A percentile compares a stretch with the other conserved stretches of the same genome.
phyloP scores from a whole-genome alignment of 176 grass and related monocot species.

The Paspalum vaginatum region DNA sequence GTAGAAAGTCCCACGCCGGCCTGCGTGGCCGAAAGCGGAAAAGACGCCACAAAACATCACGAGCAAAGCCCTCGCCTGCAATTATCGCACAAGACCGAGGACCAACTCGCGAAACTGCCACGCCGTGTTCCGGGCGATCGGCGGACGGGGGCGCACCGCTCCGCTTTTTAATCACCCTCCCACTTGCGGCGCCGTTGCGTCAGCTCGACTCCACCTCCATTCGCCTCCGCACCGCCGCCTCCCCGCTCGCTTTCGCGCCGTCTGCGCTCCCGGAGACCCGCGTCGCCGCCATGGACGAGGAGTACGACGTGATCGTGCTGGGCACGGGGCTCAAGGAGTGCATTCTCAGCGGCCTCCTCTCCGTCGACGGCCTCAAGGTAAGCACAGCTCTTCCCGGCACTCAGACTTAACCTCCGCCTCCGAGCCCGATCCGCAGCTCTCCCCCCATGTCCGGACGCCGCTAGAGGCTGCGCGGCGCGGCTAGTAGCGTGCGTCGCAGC shows the following conservation, averaged over 20 bases:
- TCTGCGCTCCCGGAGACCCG: conserved; percentile 15
- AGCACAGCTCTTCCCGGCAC: background rate
- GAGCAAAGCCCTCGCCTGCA: background rate
- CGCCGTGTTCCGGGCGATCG: conserved; percentile 37
- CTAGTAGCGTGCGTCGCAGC: background rate
- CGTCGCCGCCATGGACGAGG: conserved; percentile 73
- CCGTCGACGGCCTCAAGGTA: conserved; percentile 98
- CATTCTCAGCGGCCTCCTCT: conserved; percentile 98
- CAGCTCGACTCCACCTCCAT: conserved; percentile 1
- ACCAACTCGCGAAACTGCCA: background rate
- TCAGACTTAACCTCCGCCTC: background rate
- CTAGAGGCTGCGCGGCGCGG: background rate
- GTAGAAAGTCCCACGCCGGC: too few relatives aligned
- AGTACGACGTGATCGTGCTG: conserved; percentile 97
- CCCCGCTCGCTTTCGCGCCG: background rate
- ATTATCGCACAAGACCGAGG: background rate
- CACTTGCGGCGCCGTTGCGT: conserved; percentile 28
- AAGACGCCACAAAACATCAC: background rate
- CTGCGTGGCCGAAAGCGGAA: conserved; percentile 13
- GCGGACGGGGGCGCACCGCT: background rate
- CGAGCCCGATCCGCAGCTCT: conserved; percentile 34
- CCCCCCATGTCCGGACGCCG: background rate
- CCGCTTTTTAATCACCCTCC: background rate
- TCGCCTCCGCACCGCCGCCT: conserved; percentile 7
- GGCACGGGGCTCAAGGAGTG: conserved; percentile 99